phyloP scores from a whole-genome alignment of 495 filamentous ascomycete species.

The Talaromyces trachyspermus region DNA sequence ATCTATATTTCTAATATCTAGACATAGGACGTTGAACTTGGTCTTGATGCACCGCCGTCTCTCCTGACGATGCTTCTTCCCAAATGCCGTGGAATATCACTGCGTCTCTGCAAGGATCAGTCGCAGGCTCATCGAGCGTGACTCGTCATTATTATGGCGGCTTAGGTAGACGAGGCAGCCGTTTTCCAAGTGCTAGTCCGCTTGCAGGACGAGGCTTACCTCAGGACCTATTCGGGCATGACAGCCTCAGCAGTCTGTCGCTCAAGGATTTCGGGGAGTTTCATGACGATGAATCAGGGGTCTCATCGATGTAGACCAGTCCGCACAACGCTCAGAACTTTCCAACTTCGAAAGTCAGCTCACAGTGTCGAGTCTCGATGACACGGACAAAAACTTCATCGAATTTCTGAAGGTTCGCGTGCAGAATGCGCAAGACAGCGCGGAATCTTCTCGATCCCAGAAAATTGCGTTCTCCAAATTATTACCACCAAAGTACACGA shows the following conservation, averaged over 20 bases:
- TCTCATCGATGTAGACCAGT: constrained; percentile 27
- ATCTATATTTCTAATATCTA: background rate
- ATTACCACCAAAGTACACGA: constrained; percentile 46
- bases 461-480: constrained; percentile 52
- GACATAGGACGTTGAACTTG: constrained; percentile 49
- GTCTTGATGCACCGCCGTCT: constrained; percentile 48
- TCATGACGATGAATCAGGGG: constrained; percentile 33
- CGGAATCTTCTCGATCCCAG: constrained; percentile 8
- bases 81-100: constrained; percentile 68
- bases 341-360: constrained; percentile 51
- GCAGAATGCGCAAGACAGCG: constrained; percentile 17
- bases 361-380: constrained; percentile 11
- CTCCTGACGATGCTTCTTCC: constrained; percentile 52
- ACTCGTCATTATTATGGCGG: constrained; percentile 39
- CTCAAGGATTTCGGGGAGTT: constrained; percentile 33
- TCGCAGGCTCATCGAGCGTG: constrained; percentile 33
- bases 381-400: constrained; percentile 7
- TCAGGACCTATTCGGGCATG: constrained; percentile 23
- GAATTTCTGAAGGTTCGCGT: constrained; percentile 8
- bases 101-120: constrained; percentile 51
- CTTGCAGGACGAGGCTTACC: constrained; percentile 47
- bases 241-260: constrained; percentile 11
- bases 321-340: constrained; percentile 19
- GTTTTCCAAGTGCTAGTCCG: constrained; percentile 54
- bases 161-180: constrained; percentile 30